Evolutionary conservation across 83 land plant species (phyloP).

Genomic region (Picea engelmannii): DNA sequence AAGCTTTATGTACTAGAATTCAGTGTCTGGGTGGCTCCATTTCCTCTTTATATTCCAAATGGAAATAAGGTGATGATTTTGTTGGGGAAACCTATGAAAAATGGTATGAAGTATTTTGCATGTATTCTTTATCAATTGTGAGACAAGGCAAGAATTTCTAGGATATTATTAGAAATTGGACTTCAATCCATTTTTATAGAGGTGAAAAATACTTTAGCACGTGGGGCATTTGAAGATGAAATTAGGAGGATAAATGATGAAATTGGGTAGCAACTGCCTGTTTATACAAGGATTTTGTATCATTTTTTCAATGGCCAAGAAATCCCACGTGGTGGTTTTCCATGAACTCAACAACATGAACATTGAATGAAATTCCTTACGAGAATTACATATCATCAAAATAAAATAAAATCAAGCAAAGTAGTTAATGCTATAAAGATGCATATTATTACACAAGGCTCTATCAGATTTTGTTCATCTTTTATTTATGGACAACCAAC

Average conservation of each 20-base stretch:
- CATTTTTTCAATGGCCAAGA: conserved; percentile 85
- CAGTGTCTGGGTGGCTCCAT: too few relatives aligned
- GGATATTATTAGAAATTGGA: conserved; percentile 60
- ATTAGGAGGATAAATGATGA: conserved; percentile 41
- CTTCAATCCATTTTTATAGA: conserved; percentile 56
- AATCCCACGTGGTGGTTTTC: conserved; percentile 5
- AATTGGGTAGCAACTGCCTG: conserved; percentile 65
- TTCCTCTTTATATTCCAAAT: too few relatives aligned
- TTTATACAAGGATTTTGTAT: conserved; percentile 65
- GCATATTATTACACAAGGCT: too few relatives aligned
- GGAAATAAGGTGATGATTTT: too few relatives aligned
- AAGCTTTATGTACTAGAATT: too few relatives aligned
- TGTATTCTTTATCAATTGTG: conserved; percentile 74
- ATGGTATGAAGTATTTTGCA: conserved; percentile 62
- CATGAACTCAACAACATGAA: background rate
- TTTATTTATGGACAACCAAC: too few relatives aligned
- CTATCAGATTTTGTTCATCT: too few relatives aligned
- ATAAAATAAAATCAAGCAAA: too few relatives aligned
- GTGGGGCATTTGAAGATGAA: conserved; percentile 71
- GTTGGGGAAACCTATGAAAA: conserved; percentile 50
- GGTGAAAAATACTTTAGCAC: conserved; percentile 45
- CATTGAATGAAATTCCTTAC: too few relatives aligned
- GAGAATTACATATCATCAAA: too few relatives aligned
- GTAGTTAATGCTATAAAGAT: too few relatives aligned
- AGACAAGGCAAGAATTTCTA: conserved; percentile 59